Conservation (phyloP, 208 protist species). For the Trypanosoma theileri region DNA sequence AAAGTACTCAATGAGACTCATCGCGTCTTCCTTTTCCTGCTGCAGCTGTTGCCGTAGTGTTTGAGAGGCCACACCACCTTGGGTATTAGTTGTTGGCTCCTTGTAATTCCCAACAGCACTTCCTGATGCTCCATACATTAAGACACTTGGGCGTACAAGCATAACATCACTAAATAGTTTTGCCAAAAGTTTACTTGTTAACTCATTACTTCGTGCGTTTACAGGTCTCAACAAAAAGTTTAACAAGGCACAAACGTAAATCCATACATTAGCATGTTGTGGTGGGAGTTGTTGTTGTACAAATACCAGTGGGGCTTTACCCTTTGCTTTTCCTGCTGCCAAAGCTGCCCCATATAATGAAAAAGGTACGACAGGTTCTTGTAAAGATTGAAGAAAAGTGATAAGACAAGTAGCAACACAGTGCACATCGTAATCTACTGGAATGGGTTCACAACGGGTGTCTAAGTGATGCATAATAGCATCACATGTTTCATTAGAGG, state of each 20-base stretch:
- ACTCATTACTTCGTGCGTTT: constrained; percentile 54
- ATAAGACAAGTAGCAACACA: constrained; percentile 70
- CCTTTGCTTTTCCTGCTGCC: constrained; percentile 47
- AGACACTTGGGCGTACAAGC: constrained; percentile 44
- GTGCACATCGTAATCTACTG: constrained; percentile 39
- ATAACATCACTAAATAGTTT: constrained; percentile 69
- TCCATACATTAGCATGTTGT: constrained; percentile 79
- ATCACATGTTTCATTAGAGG: constrained; percentile 38
- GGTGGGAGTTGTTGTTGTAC: constrained; percentile 67
- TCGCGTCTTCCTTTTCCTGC: constrained; percentile 67
- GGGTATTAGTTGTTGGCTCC: constrained; percentile 25
- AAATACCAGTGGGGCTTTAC: constrained; percentile 57
- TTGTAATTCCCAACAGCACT: constrained; percentile 29
- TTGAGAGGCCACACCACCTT: constrained; percentile 57
- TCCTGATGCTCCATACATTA: neutral
- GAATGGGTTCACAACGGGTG: constrained; percentile 35
- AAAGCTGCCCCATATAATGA: constrained; percentile 58
- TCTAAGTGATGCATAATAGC: constrained; percentile 76
- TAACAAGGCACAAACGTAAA: constrained; percentile 83
- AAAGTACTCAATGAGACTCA: constrained; percentile 74
- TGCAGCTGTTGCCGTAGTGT: constrained; percentile 64
- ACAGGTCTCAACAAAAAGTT: constrained; percentile 79
- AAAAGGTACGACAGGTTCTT: constrained; percentile 82
- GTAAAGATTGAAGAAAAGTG: constrained; percentile 68
- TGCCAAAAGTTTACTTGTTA: constrained; percentile 55